Conservation (phyloP, 805 yeast species). For the Cyberlindnera meyerae region DNA sequence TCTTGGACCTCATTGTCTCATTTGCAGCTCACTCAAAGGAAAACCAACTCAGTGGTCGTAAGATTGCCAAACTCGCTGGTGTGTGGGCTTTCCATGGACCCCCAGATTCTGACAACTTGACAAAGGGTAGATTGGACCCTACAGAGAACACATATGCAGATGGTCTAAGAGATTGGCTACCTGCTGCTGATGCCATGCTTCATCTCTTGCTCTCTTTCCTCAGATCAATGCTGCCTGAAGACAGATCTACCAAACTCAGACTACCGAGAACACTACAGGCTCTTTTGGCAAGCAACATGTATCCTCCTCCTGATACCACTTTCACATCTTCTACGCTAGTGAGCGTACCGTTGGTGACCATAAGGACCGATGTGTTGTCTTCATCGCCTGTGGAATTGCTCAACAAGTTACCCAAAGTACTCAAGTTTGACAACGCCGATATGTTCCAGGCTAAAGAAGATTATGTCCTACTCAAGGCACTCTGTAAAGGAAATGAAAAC, state of each 20-base stretch:
- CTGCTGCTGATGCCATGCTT: slow-evolving; percentile 80
- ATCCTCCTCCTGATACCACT: slow-evolving; percentile 61
- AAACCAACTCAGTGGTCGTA: slow-evolving; percentile 75
- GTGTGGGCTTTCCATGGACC: slow-evolving; percentile 77
- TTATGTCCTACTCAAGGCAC: slow-evolving; percentile 64
- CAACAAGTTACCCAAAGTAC: slow-evolving; percentile 49
- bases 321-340: slow-evolving; percentile 36
- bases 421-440: slow-evolving; percentile 66
- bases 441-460: slow-evolving; percentile 73
- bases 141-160: slow-evolving; percentile 46
- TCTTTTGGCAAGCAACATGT: slow-evolving; percentile 56
- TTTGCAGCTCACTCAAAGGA: slow-evolving; percentile 74
- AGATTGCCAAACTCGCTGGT: slow-evolving; percentile 76
- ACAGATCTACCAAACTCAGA: slow-evolving; percentile 46
- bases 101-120: slow-evolving; percentile 18
- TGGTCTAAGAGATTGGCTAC: slow-evolving; percentile 73
- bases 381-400: slow-evolving; percentile 55
- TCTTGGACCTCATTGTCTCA: slow-evolving; percentile 73
- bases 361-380: slow-evolving; percentile 38
- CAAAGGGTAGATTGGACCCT: slow-evolving; percentile 22
- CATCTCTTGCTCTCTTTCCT: slow-evolving; percentile 74
- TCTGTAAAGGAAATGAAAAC: slow-evolving; percentile 55
- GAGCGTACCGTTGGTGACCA: slow-evolving; percentile 57
- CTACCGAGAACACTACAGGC: slow-evolving; percentile 66
- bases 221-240: slow-evolving; percentile 71